Base-by-base conservation (phyloP, 371 early-diverging fungal species). In the Syncephalastrum contaminatum region DNA sequence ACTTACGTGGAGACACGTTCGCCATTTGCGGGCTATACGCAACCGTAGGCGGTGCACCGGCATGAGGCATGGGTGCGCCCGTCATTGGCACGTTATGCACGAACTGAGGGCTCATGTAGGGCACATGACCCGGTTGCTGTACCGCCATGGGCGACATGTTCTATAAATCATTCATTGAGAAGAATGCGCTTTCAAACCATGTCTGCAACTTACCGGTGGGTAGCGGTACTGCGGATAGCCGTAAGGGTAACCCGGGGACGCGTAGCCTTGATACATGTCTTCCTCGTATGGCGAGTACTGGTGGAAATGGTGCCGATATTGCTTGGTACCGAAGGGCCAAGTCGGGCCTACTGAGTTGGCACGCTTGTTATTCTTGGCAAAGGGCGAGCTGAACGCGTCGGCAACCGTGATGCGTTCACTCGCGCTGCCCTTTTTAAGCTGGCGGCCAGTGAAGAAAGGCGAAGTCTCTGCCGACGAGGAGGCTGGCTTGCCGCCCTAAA, bases 71-170 rank as follows among this genome's bases (percentile, higher is more conserved):
- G 8, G 69, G 67, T 20, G 70, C 68, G 10, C 60, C 59, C 5
- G 63, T 54, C 18, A 72, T 62, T 10, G 73, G 69, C n/a, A 70
- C 68, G 49, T 63, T 72, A 20, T 69, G 66, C 16, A 72, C 75
- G 53, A 78, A 78, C 66, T 66, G 75, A 49, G 75, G 73, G 54
- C 63, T 73, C 68, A 77, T 77, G 57, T 78, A 78, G 22, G 75
- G 68, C 30, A 62, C 64, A 39, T 55, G 63, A 42, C 60, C 62
- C 4, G 60, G 58, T 60, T 75, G 77, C 53, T 68, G 73, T 12
- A 76, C 66, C 46, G 72, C 60, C 62, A 74, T 70, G 27, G 50
- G 21, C 47, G 42, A n/a, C n/a, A 13, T 16, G 25, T 20, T 25
- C 43, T 16, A 54, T 13, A 1, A 27, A 14, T 12, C 1, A 43